Evolutionary conservation across 352 stramenopile species (phyloP).

Genomic region (Phytopythium oedochilum): DNA sequence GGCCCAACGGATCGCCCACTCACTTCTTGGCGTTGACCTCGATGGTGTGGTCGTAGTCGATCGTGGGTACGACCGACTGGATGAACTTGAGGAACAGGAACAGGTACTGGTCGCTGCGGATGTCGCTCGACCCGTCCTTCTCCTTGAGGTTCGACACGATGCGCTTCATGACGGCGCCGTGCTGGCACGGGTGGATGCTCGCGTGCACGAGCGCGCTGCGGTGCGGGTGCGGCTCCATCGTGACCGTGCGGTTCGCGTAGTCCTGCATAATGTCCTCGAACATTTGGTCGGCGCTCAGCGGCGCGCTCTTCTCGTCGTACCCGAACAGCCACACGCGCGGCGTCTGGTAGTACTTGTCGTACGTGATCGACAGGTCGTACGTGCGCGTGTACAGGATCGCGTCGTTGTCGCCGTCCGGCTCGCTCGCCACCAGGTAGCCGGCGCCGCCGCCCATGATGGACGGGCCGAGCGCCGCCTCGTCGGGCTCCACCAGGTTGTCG

Average conservation of each 20-base stretch:
- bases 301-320: conserved; percentile 89
- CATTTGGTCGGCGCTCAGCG: conserved; percentile 91
- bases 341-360: conserved; percentile 99
- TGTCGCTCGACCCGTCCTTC: conserved; percentile 32
- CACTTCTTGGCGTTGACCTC: conserved; percentile 87
- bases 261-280: conserved; percentile 99
- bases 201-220: conserved; percentile 84
- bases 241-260: conserved; percentile 99
- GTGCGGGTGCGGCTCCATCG: conserved; percentile 97
- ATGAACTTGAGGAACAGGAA: conserved; percentile 99
- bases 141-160: conserved; percentile 95
- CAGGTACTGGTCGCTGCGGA: conserved; percentile 96
- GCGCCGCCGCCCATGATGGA: conserved; percentile 1
- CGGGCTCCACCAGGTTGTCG: conserved; percentile 72
- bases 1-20: no score
- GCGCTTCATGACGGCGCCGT: conserved; percentile 97
- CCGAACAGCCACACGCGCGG: conserved; percentile 98
- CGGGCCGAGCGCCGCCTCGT: conserved; percentile 41
- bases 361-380: conserved; percentile 98
- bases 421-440: conserved; percentile 59
- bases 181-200: conserved; percentile 98
- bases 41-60: conserved; percentile 99
- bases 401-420: conserved; percentile 86
- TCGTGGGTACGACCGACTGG: conserved; percentile 97
- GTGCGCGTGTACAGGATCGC: conserved; percentile 93